These are phyloP conservation scores for Amphichorda felina DNA, from an alignment of 2,329 filamentous ascomycete species.

Conservation along the genomic window DNA sequence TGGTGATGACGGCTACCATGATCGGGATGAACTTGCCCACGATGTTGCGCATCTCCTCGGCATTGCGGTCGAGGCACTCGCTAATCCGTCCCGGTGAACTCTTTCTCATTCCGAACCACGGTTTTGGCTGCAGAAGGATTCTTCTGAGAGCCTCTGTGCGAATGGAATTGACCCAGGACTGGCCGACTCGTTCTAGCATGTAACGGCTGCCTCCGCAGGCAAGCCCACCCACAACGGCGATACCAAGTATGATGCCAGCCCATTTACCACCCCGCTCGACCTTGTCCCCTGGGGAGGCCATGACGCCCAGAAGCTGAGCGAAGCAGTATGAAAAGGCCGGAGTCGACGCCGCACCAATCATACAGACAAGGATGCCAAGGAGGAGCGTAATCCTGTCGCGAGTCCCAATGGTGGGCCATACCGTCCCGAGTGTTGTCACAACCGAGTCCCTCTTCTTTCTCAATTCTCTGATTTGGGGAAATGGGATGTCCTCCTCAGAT, in stretches of 20 bases:
- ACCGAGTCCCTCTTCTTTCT: slow-evolving; percentile 8
- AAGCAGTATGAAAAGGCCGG: slow-evolving; percentile 70
- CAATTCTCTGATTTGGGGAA: neutral
- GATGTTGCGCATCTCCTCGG: slow-evolving; percentile 78
- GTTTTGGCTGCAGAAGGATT: slow-evolving; percentile 62
- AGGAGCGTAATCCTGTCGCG: slow-evolving; percentile 42
- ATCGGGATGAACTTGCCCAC: slow-evolving; percentile 67
- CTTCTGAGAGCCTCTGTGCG: slow-evolving; percentile 55
- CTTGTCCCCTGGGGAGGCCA: slow-evolving; percentile 44
- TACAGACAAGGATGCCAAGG: slow-evolving; percentile 46
- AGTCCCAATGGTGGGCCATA: slow-evolving; percentile 53
- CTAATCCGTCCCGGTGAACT: slow-evolving; percentile 54
- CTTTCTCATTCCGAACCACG: slow-evolving; percentile 63
- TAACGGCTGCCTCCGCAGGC: slow-evolving; percentile 58
- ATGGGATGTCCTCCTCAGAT: no score
- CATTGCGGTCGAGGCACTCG: slow-evolving; percentile 66
- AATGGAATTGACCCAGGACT: slow-evolving; percentile 65
- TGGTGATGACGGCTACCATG: slow-evolving; percentile 51
- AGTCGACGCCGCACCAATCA: slow-evolving; percentile 54
- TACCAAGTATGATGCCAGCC: slow-evolving; percentile 55
- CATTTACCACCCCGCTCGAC: slow-evolving; percentile 46
- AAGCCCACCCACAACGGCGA: slow-evolving; percentile 55
- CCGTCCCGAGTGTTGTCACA: slow-evolving; percentile 30
- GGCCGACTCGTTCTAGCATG: slow-evolving; percentile 57
- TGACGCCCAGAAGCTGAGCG: slow-evolving; percentile 57